These are phyloP conservation scores for Dendrocalamus latiflorus DNA, from an alignment of 202 grass and related monocot species.

Conservation along the genomic window DNA sequence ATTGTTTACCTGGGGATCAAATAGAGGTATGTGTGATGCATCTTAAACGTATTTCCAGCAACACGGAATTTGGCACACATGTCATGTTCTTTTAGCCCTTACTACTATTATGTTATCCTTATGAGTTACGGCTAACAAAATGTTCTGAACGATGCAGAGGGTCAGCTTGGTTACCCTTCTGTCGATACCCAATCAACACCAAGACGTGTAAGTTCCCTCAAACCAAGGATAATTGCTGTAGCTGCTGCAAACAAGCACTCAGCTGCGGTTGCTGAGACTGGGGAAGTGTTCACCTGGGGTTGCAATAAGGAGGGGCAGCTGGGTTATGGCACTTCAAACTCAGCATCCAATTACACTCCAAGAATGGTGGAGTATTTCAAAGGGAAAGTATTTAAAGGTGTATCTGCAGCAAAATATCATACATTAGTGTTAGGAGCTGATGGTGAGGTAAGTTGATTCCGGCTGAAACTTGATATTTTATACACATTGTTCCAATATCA, in stretches of 20 bases:
- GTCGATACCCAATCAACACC: constrained; percentile 95
- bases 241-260: constrained; percentile 98
- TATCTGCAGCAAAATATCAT: constrained; percentile 92
- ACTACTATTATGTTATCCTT: constrained; percentile 1
- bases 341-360: constrained; percentile 87
- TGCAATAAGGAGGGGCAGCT: constrained; percentile 98
- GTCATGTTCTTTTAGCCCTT: not conserved
- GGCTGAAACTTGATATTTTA: not conserved
- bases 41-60: constrained; percentile 20
- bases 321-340: constrained; percentile 98
- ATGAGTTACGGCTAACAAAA: not conserved
- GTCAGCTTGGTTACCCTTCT: constrained; percentile 98
- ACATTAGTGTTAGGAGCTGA: constrained; percentile 79
- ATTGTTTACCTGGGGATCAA: constrained; percentile 99
- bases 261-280: constrained; percentile 67
- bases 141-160: constrained; percentile 54
- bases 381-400: constrained; percentile 76
- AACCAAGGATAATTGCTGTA: constrained; percentile 67
- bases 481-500: constrained; percentile 2
- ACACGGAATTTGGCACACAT: not conserved
- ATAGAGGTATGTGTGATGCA: constrained; percentile 69
- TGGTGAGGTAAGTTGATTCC: constrained; percentile 59
- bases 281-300: constrained; percentile 98
- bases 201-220: constrained; percentile 74
- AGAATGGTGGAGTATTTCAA: constrained; percentile 97